Evolutionary conservation across 257 asterid genomes (phyloP).

Genomic region (Scutellaria minor): DNA sequence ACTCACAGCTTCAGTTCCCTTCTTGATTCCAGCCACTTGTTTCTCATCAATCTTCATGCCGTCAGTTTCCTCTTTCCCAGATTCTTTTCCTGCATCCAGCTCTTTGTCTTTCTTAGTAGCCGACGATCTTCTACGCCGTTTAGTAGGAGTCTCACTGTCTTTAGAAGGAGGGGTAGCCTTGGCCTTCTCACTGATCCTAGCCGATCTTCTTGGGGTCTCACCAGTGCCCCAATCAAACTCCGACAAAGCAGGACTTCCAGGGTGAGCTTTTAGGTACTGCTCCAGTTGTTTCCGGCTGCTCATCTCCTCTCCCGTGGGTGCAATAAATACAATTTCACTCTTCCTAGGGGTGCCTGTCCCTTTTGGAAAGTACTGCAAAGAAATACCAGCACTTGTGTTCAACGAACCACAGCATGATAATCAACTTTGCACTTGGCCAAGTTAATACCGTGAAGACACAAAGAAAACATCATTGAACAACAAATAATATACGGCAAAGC

Average conservation of each 20-base stretch:
- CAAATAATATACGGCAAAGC: too few relatives aligned
- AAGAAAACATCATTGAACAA: background rate
- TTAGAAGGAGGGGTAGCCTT: conserved; percentile 66
- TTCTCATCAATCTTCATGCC: conserved; percentile 44
- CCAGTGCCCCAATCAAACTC: conserved; percentile 98
- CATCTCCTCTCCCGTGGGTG: conserved; percentile 92
- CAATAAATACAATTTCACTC: conserved; percentile 71
- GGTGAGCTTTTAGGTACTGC: conserved; percentile 72
- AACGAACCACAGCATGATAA: background rate
- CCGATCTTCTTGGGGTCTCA: conserved; percentile 92
- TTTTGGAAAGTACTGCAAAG: conserved; percentile 66
- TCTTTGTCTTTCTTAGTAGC: conserved; percentile 51
- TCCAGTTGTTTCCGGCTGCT: conserved; percentile 70
- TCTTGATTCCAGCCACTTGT: too few relatives aligned
- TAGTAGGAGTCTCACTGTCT: conserved; percentile 63
- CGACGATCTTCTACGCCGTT: conserved; percentile 63
- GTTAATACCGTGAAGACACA: background rate
- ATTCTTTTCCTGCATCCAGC: conserved; percentile 43
- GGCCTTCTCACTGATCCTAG: conserved; percentile 83
- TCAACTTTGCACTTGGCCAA: too few relatives aligned
- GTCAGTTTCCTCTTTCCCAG: conserved; percentile 42
- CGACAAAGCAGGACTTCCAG: conserved; percentile 66
- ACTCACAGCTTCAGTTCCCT: background rate
- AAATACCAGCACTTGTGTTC: background rate
- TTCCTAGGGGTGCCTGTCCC: conserved; percentile 70